These are phyloP conservation scores for Trametes villosa DNA, from an alignment of 768 basidiomycete species.

Conservation along the genomic window DNA sequence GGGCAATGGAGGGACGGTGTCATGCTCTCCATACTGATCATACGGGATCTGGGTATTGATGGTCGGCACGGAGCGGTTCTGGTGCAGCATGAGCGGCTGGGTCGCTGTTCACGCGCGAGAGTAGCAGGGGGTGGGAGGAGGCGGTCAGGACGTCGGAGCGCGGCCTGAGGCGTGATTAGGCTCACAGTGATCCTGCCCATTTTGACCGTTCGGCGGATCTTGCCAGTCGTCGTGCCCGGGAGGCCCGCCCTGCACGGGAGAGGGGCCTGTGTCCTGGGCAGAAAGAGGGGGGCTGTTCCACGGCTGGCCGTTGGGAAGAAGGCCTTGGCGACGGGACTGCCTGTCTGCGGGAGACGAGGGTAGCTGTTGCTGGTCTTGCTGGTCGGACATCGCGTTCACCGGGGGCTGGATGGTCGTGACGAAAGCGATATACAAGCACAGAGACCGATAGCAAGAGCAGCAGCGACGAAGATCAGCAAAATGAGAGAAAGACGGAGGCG, in stretches of 20 bases:
- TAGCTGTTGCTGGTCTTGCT: constrained; percentile 14
- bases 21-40: constrained; percentile 25
- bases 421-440: background rate
- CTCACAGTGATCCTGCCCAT: constrained; percentile 27
- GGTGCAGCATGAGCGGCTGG: constrained; percentile 43
- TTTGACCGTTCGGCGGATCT: constrained; percentile 4
- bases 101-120: background rate
- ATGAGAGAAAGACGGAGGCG: background rate
- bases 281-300: constrained; percentile 12
- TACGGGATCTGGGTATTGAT: constrained; percentile 45
- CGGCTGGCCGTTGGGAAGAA: constrained; percentile 18
- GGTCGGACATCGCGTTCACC: constrained; percentile 21
- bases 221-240: constrained; percentile 3
- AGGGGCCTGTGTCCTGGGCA: constrained; percentile 2
- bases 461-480: background rate
- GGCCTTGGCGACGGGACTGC: constrained; percentile 22
- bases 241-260: background rate
- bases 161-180: constrained; percentile 2
- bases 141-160: constrained; percentile 11
- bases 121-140: background rate
- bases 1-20: constrained; percentile 33
- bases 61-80: constrained; percentile 53
- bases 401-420: background rate
- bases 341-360: constrained; percentile 16
- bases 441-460: background rate